Base-by-base conservation (phyloP, 225 moss, liverwort and hornwort species). In the Ulota crispa region DNA sequence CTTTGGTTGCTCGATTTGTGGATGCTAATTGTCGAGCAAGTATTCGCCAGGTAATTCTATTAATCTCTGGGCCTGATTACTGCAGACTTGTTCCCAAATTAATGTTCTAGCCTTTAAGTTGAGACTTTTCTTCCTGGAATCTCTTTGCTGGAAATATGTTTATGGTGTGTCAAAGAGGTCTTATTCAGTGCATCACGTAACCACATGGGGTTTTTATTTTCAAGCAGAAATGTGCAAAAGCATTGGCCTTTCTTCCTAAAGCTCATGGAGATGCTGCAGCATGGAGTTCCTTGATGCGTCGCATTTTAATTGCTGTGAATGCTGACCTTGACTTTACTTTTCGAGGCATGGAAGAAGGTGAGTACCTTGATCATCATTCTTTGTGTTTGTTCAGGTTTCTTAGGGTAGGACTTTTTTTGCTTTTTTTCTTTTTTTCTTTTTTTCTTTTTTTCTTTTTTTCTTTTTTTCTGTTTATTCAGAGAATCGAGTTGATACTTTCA, bases 261-360 rank as follows among this genome's bases (percentile, higher is more conserved):
- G 92, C 92, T 32, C 91, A 94, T 89, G 97, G 97, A 59, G 97
- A 97, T 89, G 92, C 93, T 76, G 82, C 89, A 66, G 76, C 88
- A 68, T 97, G 97, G 97, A 97, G 95, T 89, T 93, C 93, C 68
- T 92, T 94, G 83, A 94, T 94, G 79, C 91, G 95, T 62, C 97
- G 97, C 10, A 68, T 97, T 71, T 88, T 95, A 55, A 94, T 97
- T 78, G 93, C 93, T 57, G 82, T 93, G 27, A 94, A 95, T 79
- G 87, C 90, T 72, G 95, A 97, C 78, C 86, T 97, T 79, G 94
- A 97, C 78, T 92, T 90, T 83, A 89, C 92, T 45, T 94, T 97
- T 85, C 84, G 87, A 78, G 95, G 94, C 82, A 92, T 97, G 94
- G 95, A 97, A 92, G 95, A 95, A 85, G 85, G 97, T 95, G 81